Evolutionary conservation across 176 grass and related monocot genomes (phyloP).

Genomic region (Oryza australiensis): DNA sequence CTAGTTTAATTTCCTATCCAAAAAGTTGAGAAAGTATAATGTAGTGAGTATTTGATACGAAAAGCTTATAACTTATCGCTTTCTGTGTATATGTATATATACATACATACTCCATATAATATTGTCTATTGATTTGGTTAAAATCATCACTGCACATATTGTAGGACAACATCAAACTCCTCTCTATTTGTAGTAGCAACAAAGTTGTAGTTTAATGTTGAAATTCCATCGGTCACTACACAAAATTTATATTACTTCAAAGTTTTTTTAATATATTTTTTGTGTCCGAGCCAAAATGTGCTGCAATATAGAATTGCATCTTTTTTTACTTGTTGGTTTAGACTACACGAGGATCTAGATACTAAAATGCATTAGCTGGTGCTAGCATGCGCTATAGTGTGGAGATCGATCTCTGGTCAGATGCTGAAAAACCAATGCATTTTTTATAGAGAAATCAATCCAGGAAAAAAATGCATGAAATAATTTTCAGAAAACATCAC

Average conservation of each 20-base stretch:
- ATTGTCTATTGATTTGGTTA: neutral
- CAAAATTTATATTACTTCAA: neutral
- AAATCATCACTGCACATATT: neutral
- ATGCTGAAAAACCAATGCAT: neutral
- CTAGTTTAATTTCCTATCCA: too few relatives aligned
- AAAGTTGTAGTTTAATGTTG: neutral
- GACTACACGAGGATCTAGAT: neutral
- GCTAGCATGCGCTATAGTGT: neutral
- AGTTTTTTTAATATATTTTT: neutral
- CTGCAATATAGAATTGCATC: neutral
- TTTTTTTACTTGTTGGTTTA: neutral
- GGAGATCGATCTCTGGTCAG: neutral
- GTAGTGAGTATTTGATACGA: too few relatives aligned
- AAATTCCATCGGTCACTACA: neutral
- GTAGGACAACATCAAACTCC: neutral
- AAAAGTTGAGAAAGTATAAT: too few relatives aligned
- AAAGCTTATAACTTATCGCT: too few relatives aligned
- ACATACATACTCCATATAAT: neutral
- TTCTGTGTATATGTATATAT: too few relatives aligned
- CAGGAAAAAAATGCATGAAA: neutral
- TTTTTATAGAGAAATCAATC: neutral
- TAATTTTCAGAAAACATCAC: neutral
- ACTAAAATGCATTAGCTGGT: neutral
- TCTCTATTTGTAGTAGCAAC: neutral
- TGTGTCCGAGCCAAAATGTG: neutral